These are phyloP conservation scores for Lachnellula occidentalis DNA, from an alignment of 2,329 filamentous ascomycete genomes.

Conservation along the genomic window DNA sequence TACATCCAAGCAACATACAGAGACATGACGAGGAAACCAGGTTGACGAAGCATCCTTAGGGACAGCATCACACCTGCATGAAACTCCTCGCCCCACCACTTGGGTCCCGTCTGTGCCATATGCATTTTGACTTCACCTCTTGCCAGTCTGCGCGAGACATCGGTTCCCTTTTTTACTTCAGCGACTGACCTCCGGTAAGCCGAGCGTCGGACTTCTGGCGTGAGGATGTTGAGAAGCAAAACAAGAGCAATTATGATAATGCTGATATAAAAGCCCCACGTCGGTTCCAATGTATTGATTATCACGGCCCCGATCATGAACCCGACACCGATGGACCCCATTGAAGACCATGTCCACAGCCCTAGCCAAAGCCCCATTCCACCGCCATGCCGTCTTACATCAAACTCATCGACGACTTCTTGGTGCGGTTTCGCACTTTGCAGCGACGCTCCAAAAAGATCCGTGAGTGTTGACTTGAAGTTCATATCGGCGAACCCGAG, in stretches of 20 bases:
- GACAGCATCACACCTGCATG: conserved; percentile 64
- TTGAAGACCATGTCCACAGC: conserved; percentile 72
- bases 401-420: conserved; percentile 60
- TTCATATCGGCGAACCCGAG: conserved; percentile 77
- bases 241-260: conserved; percentile 61
- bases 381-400: conserved; percentile 68
- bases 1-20: conserved; percentile 77
- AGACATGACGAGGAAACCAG: conserved; percentile 66
- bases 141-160: conserved; percentile 54
- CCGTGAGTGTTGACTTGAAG: conserved; percentile 63
- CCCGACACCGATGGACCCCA: conserved; percentile 65
- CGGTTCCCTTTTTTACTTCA: conserved; percentile 51
- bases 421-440: conserved; percentile 69
- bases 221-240: conserved; percentile 63
- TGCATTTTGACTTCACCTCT: conserved; percentile 75
- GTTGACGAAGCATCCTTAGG: conserved; percentile 65
- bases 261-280: conserved; percentile 72
- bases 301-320: conserved; percentile 67
- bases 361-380: conserved; percentile 77
- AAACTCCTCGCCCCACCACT: conserved; percentile 73
- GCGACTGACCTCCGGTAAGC: conserved; percentile 63
- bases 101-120: conserved; percentile 63
- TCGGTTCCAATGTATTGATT: conserved; percentile 58
- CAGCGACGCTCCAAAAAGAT: conserved; percentile 71
- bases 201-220: conserved; percentile 66